Conservation (phyloP, 352 stramenopile genomes). For the Peronospora belbahrii region DNA sequence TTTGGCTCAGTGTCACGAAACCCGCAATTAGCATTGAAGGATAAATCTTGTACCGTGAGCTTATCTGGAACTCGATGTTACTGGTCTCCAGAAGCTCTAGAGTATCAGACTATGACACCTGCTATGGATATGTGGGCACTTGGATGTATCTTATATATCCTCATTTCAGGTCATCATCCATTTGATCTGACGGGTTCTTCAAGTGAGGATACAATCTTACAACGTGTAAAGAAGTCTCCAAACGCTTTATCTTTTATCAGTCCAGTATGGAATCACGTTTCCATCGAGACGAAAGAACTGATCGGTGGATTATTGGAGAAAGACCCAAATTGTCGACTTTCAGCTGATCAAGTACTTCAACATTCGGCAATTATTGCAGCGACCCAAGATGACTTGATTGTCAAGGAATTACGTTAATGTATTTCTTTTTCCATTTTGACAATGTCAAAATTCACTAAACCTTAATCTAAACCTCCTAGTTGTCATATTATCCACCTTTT, state of each 20-base stretch:
- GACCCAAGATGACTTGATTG: slow-evolving; percentile 14
- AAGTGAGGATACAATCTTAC: slow-evolving; percentile 68
- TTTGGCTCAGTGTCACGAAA: slow-evolving; percentile 65
- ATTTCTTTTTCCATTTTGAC: too few species aligned
- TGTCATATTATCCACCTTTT: too few species aligned
- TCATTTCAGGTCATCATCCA: slow-evolving; percentile 77
- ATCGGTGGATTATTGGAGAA: slow-evolving; percentile 68
- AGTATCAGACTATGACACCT: slow-evolving; percentile 40
- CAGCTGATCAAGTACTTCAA: slow-evolving; percentile 41
- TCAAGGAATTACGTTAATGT: too few species aligned
- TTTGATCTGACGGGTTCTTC: slow-evolving; percentile 79
- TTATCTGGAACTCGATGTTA: slow-evolving; percentile 81
- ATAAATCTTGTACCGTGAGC: slow-evolving; percentile 18
- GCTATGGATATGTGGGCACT: slow-evolving; percentile 87
- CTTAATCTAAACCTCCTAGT: too few species aligned
- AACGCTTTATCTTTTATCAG: slow-evolving; percentile 52
- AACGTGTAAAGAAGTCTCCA: slow-evolving; percentile 38
- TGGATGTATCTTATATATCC: slow-evolving; percentile 84
- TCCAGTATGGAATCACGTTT: slow-evolving; percentile 44
- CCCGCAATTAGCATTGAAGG: slow-evolving; percentile 9
- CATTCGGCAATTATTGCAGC: slow-evolving; percentile 28
- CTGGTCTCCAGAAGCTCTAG: slow-evolving; percentile 74
- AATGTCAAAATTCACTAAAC: too few species aligned
- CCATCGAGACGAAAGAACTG: slow-evolving; percentile 49
- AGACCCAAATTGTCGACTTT: slow-evolving; percentile 42